A percentile compares a stretch with the other conserved stretches of the same genome.
Conservation (phyloP, 2,329 filamentous ascomycete species). For the Talaromyces sp. region DNA sequence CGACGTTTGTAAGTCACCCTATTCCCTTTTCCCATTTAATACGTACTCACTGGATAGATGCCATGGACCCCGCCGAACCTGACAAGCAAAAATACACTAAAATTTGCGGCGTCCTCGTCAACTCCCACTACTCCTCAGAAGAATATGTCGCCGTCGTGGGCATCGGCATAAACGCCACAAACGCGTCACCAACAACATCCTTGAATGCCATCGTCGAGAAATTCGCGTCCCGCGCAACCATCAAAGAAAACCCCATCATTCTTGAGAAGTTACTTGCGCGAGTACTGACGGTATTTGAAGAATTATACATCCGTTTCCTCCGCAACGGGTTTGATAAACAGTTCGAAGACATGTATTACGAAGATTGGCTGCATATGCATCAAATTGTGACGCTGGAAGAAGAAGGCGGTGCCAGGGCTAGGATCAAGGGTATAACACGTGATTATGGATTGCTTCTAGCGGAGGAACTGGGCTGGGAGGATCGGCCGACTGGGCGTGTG, state of each 20-base stretch:
- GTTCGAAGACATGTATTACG: conserved; percentile 75
- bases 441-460: conserved; percentile 86
- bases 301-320: conserved; percentile 71
- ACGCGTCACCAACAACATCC: conserved; percentile 80
- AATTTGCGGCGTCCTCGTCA: conserved; percentile 88
- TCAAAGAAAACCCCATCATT: conserved; percentile 54
- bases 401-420: conserved; percentile 69
- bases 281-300: conserved; percentile 74
- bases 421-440: conserved; percentile 81
- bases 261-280: conserved; percentile 78
- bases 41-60: conserved; percentile 46
- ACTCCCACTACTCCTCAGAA: conserved; percentile 73
- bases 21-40: background rate
- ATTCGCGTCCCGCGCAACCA: conserved; percentile 36
- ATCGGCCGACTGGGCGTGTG: conserved; percentile 69
- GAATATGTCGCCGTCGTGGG: conserved; percentile 84
- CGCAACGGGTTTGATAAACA: conserved; percentile 68
- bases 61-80: conserved; percentile 59
- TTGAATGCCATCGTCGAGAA: conserved; percentile 65
- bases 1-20: conserved; percentile 66
- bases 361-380: conserved; percentile 78
- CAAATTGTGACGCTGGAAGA: conserved; percentile 74
- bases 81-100: conserved; percentile 65
- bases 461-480: conserved; percentile 74
- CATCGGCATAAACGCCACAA: conserved; percentile 80